These are phyloP conservation scores for Aspergillus intermedius DNA, from an alignment of 2,329 filamentous ascomycete species.

Conservation along the genomic window DNA sequence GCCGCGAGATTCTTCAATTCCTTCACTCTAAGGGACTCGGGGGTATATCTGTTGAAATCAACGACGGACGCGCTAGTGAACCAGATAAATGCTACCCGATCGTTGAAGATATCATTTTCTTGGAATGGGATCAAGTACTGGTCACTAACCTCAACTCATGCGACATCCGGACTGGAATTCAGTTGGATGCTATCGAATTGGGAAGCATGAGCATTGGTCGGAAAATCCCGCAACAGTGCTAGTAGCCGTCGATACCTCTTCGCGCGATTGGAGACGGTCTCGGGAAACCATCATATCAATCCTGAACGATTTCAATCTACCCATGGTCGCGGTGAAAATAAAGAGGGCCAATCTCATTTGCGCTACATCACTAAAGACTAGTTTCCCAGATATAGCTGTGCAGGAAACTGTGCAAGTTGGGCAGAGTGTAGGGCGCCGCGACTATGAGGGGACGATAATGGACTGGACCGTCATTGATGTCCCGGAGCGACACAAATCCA, in stretches of 20 bases:
- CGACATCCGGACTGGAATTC: background rate
- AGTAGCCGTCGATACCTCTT: background rate
- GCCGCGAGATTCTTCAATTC: background rate
- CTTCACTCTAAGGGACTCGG: background rate
- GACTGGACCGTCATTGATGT: too few relatives aligned
- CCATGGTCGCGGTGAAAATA: background rate
- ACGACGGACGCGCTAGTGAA: background rate
- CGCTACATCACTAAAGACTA: background rate
- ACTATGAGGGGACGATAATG: too few relatives aligned
- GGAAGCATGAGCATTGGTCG: background rate
- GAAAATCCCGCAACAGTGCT: background rate
- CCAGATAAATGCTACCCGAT: background rate
- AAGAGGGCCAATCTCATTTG: background rate
- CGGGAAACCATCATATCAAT: background rate
- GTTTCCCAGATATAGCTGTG: background rate
- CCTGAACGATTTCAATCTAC: background rate
- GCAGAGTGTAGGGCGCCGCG: background rate
- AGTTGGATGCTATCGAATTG: background rate
- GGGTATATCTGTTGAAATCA: background rate
- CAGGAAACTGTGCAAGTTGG: background rate
- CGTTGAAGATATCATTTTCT: background rate
- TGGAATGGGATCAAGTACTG: background rate
- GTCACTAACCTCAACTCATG: background rate
- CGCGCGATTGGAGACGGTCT: background rate
- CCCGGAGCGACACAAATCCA: too few relatives aligned